A percentile compares a stretch with the other conserved stretches of the same genome.
Conservation (phyloP, 352 stramenopile genomes). For the Phytophthora uliginosa region DNA sequence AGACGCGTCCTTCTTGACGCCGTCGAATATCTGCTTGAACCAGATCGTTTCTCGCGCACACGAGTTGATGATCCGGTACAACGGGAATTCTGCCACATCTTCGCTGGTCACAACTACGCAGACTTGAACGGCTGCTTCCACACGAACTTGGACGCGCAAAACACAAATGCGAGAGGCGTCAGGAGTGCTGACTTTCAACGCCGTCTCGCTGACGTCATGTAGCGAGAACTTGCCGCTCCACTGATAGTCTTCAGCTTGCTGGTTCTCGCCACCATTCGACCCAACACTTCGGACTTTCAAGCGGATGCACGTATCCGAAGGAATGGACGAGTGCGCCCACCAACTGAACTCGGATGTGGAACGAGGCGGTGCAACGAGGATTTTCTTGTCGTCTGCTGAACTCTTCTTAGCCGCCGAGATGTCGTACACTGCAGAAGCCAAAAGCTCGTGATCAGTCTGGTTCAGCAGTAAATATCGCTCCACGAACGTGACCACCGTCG, state of each 20-base stretch:
- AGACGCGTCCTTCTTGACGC: constrained; percentile 62
- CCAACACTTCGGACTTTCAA: constrained; percentile 60
- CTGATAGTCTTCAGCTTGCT: constrained; percentile 44
- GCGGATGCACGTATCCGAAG: constrained; percentile 71
- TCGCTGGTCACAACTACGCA: constrained; percentile 83
- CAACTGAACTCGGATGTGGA: constrained; percentile 78
- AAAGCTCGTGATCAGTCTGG: constrained; percentile 66
- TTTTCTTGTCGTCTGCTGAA: constrained; percentile 30
- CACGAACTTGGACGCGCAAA: constrained; percentile 81
- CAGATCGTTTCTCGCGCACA: constrained; percentile 73
- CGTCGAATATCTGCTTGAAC: constrained; percentile 87
- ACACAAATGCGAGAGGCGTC: constrained; percentile 85
- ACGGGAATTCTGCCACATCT: constrained; percentile 63
- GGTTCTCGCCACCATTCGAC: constrained; percentile 7
- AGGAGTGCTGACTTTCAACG: constrained; percentile 88
- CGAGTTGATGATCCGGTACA: constrained; percentile 89
- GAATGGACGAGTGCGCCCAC: constrained; percentile 55
- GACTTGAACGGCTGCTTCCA: constrained; percentile 77
- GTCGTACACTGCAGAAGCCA: constrained; percentile 58
- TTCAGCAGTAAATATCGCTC: constrained; percentile 87
- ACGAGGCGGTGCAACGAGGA: constrained; percentile 42
- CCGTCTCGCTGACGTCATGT: constrained; percentile 86
- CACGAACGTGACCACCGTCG: constrained; percentile 84
- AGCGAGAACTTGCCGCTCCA: constrained; percentile 89
- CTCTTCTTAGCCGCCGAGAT: constrained; percentile 36